A percentile compares a stretch with the other conserved stretches of the same genome.
Conservation (phyloP, 2,329 filamentous ascomycete genomes). For the Epichloe glyceriae region DNA sequence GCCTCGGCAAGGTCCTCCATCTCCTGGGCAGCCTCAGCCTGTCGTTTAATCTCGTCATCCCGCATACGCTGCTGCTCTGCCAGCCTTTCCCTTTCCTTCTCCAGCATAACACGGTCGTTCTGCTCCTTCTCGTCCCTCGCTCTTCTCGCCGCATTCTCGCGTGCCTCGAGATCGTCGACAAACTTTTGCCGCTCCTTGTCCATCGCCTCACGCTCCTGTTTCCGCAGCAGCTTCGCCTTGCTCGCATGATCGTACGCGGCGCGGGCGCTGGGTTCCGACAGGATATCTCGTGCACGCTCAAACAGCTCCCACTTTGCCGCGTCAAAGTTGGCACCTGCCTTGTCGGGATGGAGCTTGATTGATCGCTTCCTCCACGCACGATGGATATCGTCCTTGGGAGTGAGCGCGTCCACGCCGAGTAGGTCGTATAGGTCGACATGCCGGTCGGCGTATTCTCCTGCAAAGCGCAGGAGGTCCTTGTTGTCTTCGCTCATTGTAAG, state of each 20-base stretch:
- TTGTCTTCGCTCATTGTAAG: constrained; percentile 23
- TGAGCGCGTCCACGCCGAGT: constrained; percentile 51
- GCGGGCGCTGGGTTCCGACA: constrained; percentile 58
- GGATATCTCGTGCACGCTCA: constrained; percentile 74
- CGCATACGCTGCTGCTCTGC: constrained; percentile 25
- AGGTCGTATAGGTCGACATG: constrained; percentile 66
- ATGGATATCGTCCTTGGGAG: constrained; percentile 60
- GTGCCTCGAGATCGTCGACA: constrained; percentile 73
- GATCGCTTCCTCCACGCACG: constrained; percentile 75
- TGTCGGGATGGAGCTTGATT: constrained; percentile 89
- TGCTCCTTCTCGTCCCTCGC: constrained; percentile 37
- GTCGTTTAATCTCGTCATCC: constrained; percentile 23
- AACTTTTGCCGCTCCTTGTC: constrained; percentile 60
- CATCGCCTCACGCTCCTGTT: constrained; percentile 59
- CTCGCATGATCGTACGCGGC: constrained; percentile 67
- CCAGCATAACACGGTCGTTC: constrained; percentile 19
- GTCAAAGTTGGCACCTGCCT: constrained; percentile 63
- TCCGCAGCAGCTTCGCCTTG: constrained; percentile 55
- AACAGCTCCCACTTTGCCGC: constrained; percentile 74
- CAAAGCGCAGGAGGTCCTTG: constrained; percentile 38
- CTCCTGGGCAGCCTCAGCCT: constrained; percentile 25
- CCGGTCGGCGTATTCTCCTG: constrained; percentile 46
- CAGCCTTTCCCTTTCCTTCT: constrained; percentile 24
- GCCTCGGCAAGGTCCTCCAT: constrained; percentile 26
- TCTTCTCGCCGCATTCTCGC: constrained; percentile 55